Evolutionary conservation across 108 stramenopile genomes (phyloP), one percentile per base, ranked within the genome.

Genomic region (Conticribra guillardii): DNA sequence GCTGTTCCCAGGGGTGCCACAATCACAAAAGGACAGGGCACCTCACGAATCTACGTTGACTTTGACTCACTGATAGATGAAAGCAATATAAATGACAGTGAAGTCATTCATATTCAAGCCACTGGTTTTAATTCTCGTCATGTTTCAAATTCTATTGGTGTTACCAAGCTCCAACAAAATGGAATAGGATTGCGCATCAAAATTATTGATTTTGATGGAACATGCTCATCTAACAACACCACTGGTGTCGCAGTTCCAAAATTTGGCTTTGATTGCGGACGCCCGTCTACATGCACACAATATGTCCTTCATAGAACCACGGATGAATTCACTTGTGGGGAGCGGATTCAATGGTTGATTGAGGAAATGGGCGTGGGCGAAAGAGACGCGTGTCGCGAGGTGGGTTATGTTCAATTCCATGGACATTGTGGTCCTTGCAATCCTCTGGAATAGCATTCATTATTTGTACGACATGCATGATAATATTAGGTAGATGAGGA

Each of bases 361-460:
- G 9, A 46, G 17, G 26, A 52, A 48, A 30, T 18, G 65, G 70
- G 70, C n/a, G 26, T 51, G 32, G 51, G 32, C 18, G 70, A 71
- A 49, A 50, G 21, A 2, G 30, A 50, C 18, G 70, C 70, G 17
- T 71, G 70, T 41, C 2, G n/a, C 19, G 51, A 71, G 27, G 51
- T 71, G 5, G 54, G 70, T 5, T 60, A 21, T 44, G 17, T 23
- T 5, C 60, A 71, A 54, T 71, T 56, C 49, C 60, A 61, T 49
- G 70, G 70, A 4, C 60, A 62, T 62, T 71, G 70, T 54, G 70
- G 70, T 4, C 41, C 70, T 50, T 71, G 70, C 70, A 71, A 71
- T 69, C 67, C 67, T 21, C 32, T 28, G 7, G 24, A 26, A 14
- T 64, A 59, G 26, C 11, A n/a, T n/a, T n/a, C n/a, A n/a, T n/a